Base-by-base conservation (phyloP, 495 filamentous ascomycete species). In the Xylaria curta region DNA sequence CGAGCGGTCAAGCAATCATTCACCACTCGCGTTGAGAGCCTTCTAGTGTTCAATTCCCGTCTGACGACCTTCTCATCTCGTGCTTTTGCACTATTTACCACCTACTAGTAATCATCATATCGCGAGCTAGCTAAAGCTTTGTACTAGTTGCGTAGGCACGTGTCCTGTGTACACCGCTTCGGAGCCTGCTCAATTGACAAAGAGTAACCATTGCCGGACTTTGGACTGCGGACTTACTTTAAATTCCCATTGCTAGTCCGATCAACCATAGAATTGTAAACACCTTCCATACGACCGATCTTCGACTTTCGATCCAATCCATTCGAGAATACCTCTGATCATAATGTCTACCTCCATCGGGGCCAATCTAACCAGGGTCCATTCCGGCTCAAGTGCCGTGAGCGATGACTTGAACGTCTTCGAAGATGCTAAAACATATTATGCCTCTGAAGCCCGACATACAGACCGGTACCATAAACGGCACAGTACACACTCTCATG, bases 341-440 rank as follows among this genome's bases (percentile, higher is more conserved):
- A 59, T 0, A 31, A 71, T 71, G 69, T 66, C 69, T 10, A 42
- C 40, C 15, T 31, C 38, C 10, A 4, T 42, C n/a, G 68, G 42
- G 17, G 9, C 49, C 62, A 12, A 15, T 66, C 44, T 70, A 13
- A 47, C 66, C 44, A 74, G 70, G 68, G 70, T 69, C 66, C 62
- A 53, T 64, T 53, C 59, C 17, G 33, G 38, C 15, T 46, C 49
- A 38, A 76, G 74, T 38, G 31, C 36, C 19, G 59, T 40, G 28
- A 72, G 54, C 65, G 78, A 83, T 49, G 85, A 86, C 33, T 66
- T 76, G 54, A 78, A 76, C 28, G 79, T 86, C 31, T 86, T 76
- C 69, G 84, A 85, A 69, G 83, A 86, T 76, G 85, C 85, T 12
- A 81, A 74, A 71, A 86, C 83, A 40, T 87, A 87, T 74, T 87